Conservation (phyloP, 306 rosid species). For the Benincasa hispida region DNA sequence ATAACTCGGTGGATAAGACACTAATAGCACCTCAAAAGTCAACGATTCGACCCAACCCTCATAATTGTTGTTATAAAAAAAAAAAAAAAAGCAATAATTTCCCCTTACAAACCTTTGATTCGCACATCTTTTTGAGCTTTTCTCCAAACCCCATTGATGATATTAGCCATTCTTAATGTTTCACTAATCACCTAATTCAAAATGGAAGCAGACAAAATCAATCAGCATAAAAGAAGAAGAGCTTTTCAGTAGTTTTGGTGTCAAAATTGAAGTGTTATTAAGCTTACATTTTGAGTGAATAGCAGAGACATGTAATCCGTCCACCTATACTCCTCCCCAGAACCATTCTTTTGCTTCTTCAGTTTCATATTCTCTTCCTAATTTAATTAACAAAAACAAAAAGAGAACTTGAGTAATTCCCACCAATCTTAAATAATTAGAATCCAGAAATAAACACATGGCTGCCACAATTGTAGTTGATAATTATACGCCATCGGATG, state of each 20-base stretch:
- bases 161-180: constrained; percentile 86
- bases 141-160: constrained; percentile 90
- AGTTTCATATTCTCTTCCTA: constrained; percentile 89
- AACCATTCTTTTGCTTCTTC: constrained; percentile 38
- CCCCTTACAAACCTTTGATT: constrained; percentile 41
- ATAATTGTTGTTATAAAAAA: too few relatives aligned
- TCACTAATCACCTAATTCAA: constrained; percentile 64
- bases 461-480: too few relatives aligned
- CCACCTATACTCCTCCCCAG: constrained; percentile 39
- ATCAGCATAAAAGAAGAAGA: neutral
- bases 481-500: too few relatives aligned
- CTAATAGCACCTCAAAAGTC: too few relatives aligned
- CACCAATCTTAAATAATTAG: neutral
- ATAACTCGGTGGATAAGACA: too few relatives aligned
- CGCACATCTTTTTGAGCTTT: constrained; percentile 64
- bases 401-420: neutral
- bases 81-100: too few relatives aligned
- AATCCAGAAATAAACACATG: neutral
- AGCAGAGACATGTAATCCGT: constrained; percentile 71
- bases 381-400: constrained; percentile 8
- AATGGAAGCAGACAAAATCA: neutral
- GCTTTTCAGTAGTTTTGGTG: neutral
- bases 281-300: constrained; percentile 77
- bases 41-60: too few relatives aligned
- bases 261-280: neutral